A percentile compares a stretch with the other conserved stretches of the same genome.
These are phyloP conservation scores for Globisporangium camurandrum DNA, from an alignment of 352 stramenopile genomes.

Conservation along the genomic window DNA sequence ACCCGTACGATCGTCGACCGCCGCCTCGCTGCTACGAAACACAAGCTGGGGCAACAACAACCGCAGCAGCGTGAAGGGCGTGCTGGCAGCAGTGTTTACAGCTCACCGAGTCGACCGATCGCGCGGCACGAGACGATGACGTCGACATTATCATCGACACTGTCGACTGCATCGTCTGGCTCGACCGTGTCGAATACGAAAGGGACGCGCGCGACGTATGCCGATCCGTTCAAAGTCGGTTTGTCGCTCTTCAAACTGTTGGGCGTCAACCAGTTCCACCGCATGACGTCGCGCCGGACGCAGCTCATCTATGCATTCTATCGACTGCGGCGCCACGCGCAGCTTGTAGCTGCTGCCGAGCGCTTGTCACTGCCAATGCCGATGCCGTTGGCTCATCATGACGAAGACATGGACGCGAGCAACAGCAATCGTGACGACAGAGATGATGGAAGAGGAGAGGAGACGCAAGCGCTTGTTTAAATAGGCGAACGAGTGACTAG, in stretches of 20 bases:
- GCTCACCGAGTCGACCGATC: not conserved
- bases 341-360: slow-evolving; percentile 7
- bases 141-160: no score
- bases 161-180: no score
- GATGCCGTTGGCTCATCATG: not conserved
- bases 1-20: slow-evolving; percentile 25
- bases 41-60: not conserved
- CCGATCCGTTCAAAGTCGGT: slow-evolving; percentile 71
- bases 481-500: no score
- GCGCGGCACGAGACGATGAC: no score
- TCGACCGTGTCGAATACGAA: slow-evolving; percentile 11
- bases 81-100: slow-evolving; percentile 3
- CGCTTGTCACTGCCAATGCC: not conserved
- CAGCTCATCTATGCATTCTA: slow-evolving; percentile 61
- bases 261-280: slow-evolving; percentile 59
- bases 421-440: no score
- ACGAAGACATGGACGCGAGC: no score
- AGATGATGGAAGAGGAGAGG: no score
- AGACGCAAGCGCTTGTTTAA: no score
- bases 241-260: slow-evolving; percentile 66
- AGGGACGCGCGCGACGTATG: slow-evolving; percentile 32
- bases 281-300: slow-evolving; percentile 48
- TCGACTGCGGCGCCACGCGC: slow-evolving; percentile 38
- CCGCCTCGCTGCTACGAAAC: not conserved
- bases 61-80: not conserved